These are phyloP conservation scores for Excoecaria agallocha DNA, from an alignment of 345 rosid species.

Conservation along the genomic window DNA sequence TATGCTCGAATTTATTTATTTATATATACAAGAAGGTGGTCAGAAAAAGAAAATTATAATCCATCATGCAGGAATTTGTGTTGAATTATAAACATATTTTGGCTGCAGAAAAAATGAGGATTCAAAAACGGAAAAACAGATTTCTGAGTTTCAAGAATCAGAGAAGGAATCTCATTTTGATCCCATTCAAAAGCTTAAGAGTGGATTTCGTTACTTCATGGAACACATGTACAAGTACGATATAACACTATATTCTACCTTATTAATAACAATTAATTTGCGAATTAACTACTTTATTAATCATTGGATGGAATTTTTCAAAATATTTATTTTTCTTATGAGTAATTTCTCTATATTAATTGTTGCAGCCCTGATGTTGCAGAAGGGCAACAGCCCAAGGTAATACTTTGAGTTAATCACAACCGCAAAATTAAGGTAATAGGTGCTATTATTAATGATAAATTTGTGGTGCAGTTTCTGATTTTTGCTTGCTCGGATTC, in stretches of 20 bases:
- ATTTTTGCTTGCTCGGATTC: conserved; percentile 54
- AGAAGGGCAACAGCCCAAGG: conserved; percentile 25
- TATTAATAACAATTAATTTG: background rate
- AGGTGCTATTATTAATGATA: background rate
- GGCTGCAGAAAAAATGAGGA: background rate
- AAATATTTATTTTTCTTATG: no score
- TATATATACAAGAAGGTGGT: no score
- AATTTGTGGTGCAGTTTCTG: conserved; percentile 9
- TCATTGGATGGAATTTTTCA: no score
- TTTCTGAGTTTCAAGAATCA: background rate
- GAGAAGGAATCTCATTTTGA: background rate
- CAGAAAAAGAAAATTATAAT: no score
- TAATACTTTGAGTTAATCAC: background rate
- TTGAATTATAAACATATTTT: no score
- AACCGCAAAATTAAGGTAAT: background rate
- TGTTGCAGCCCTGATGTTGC: conserved; percentile 1
- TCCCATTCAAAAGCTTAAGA: conserved; percentile 8
- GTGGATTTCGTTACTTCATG: conserved; percentile 24
- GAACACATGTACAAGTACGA: conserved; percentile 20
- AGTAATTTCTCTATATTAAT: background rate
- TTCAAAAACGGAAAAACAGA: background rate
- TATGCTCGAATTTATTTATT: no score
- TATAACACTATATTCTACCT: background rate
- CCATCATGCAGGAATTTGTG: no score
- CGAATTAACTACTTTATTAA: no score